phyloP scores from a whole-genome alignment of 169 alveolate species.

The Plasmodium coatneyi region DNA sequence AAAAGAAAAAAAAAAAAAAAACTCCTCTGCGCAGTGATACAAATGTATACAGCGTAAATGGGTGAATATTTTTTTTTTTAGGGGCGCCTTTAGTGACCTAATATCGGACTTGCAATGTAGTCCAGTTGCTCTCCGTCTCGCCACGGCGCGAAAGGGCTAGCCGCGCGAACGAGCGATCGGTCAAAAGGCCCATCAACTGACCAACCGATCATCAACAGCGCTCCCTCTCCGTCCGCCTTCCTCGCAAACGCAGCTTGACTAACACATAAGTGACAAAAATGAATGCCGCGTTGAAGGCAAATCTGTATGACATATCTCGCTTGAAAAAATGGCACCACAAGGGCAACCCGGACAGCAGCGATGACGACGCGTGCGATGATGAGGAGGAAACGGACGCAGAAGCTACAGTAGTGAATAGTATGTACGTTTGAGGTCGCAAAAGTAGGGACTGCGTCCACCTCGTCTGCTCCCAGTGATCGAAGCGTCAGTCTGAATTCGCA shows the following conservation, averaged over 20 bases:
- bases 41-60: no score
- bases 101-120: no score
- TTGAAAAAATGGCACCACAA: background rate
- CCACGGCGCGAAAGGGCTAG: no score
- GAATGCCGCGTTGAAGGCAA: background rate
- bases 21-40: no score
- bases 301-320: background rate
- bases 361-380: constrained; percentile 12
- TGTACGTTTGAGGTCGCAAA: background rate
- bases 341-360: background rate
- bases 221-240: background rate
- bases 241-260: background rate
- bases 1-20: no score
- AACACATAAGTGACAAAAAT: constrained; percentile 15
- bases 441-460: background rate
- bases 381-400: constrained; percentile 19
- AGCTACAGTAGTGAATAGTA: constrained; percentile 34
- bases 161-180: no score
- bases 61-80: no score
- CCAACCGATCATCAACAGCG: background rate
- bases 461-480: background rate
- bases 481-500: background rate
- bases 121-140: no score
- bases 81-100: no score
- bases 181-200: background rate